These are phyloP conservation scores for Penicillium sumatraense DNA, from an alignment of 2,329 filamentous ascomycete genomes.

Conservation along the genomic window DNA sequence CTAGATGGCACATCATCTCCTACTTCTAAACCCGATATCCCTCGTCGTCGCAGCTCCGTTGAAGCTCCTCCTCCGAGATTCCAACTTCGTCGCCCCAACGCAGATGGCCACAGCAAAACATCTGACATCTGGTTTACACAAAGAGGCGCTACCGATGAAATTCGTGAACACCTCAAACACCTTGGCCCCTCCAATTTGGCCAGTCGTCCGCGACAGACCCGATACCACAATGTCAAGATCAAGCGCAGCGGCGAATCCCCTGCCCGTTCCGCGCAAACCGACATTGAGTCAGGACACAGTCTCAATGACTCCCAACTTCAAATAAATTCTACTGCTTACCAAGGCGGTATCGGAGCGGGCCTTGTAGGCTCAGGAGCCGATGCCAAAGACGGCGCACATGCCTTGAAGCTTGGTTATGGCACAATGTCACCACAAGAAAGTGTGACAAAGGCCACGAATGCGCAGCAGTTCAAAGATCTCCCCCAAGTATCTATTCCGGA, in stretches of 20 bases:
- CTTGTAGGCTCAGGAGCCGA: slow-evolving; percentile 58
- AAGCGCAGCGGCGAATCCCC: slow-evolving; percentile 57
- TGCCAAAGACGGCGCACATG: slow-evolving; percentile 69
- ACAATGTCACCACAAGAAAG: slow-evolving; percentile 36
- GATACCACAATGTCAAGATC: slow-evolving; percentile 68
- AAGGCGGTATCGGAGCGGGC: slow-evolving; percentile 59
- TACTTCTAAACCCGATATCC: slow-evolving; percentile 24
- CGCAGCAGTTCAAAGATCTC: slow-evolving; percentile 29
- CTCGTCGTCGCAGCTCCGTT: slow-evolving; percentile 39
- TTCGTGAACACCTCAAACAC: slow-evolving; percentile 65
- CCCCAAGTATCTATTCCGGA: slow-evolving; percentile 37
- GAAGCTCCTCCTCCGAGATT: slow-evolving; percentile 46
- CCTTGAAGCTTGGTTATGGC: slow-evolving; percentile 61
- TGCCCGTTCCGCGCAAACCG: slow-evolving; percentile 40
- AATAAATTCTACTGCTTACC: slow-evolving; percentile 42
- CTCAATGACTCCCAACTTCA: slow-evolving; percentile 42
- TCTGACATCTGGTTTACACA: slow-evolving; percentile 46
- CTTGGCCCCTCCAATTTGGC: slow-evolving; percentile 68
- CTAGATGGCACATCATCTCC: slow-evolving; percentile 48
- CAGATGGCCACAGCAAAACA: slow-evolving; percentile 32
- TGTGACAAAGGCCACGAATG: slow-evolving; percentile 26
- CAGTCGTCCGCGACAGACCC: slow-evolving; percentile 63
- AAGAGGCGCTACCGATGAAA: slow-evolving; percentile 57
- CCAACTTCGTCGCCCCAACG: slow-evolving; percentile 43
- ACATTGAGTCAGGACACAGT: slow-evolving; percentile 44